These are phyloP conservation scores for Venturia effusa DNA, from an alignment of 2,329 filamentous ascomycete genomes.

Conservation along the genomic window DNA sequence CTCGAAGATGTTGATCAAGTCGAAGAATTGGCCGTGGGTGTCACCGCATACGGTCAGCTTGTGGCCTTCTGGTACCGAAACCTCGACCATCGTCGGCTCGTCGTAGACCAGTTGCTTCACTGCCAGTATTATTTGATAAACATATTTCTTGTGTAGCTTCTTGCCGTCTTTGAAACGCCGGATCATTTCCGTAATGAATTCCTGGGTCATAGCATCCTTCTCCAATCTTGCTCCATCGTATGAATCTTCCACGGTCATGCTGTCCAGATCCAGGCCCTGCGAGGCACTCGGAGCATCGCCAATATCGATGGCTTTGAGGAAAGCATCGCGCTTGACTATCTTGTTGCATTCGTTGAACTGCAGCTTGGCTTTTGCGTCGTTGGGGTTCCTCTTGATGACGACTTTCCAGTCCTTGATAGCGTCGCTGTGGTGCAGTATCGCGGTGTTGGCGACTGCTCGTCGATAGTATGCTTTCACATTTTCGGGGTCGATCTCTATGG, in stretches of 20 bases:
- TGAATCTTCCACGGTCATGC: conserved; percentile 67
- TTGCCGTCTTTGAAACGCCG: conserved; percentile 93
- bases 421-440: conserved; percentile 79
- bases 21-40: conserved; percentile 96
- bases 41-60: conserved; percentile 92
- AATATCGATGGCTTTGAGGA: conserved; percentile 90
- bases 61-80: conserved; percentile 65
- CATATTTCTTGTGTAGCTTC: conserved; percentile 91
- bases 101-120: conserved; percentile 84
- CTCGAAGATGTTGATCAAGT: conserved; percentile 91
- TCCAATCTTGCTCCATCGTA: conserved; percentile 79
- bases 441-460: conserved; percentile 80
- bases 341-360: conserved; percentile 92
- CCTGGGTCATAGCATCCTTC: conserved; percentile 62
- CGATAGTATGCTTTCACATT: conserved; percentile 97
- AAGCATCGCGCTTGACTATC: conserved; percentile 82
- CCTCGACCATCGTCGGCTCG: conserved; percentile 94
- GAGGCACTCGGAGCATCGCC: conserved; percentile 86
- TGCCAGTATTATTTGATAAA: conserved; percentile 87
- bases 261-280: conserved; percentile 78
- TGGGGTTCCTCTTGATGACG: conserved; percentile 76
- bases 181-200: conserved; percentile 97
- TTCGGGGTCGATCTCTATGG: conserved; percentile 76
- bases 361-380: conserved; percentile 80
- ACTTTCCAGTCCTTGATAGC: conserved; percentile 87